A percentile compares a stretch with the other conserved stretches of the same genome.
Evolutionary conservation across 352 stramenopile genomes (phyloP).

Genomic region (Globisporangium recalcitrans): DNA sequence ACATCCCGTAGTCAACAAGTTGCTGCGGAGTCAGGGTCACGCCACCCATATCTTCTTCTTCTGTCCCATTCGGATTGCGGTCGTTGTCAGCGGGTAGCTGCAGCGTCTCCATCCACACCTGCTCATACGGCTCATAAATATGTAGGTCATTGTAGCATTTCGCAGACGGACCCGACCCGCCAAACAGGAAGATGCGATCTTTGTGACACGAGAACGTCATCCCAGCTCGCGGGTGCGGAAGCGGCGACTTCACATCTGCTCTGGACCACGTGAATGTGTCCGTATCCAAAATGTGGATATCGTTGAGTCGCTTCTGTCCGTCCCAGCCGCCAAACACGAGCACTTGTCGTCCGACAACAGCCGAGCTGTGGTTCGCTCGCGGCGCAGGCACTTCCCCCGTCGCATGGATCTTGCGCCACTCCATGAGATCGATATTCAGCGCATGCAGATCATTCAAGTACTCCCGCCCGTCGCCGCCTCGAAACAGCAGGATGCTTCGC

Average conservation of each 20-base stretch:
- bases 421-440: constrained; percentile 84
- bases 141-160: constrained; percentile 97
- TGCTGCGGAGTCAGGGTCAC: constrained; percentile 26
- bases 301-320: constrained; percentile 90
- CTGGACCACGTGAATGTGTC: constrained; percentile 85
- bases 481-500: constrained; percentile 91
- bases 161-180: constrained; percentile 87
- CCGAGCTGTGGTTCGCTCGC: constrained; percentile 93
- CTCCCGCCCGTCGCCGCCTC: constrained; percentile 90
- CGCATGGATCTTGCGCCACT: constrained; percentile 80
- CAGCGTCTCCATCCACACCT: constrained; percentile 20
- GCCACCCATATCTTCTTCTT: constrained; percentile 13
- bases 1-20: constrained; percentile 20
- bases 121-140: constrained; percentile 21
- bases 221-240: constrained; percentile 88
- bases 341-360: constrained; percentile 78
- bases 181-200: constrained; percentile 93
- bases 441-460: constrained; percentile 96
- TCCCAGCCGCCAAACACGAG: constrained; percentile 96
- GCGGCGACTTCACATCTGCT: constrained; percentile 44
- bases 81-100: constrained; percentile 13
- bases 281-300: constrained; percentile 94
- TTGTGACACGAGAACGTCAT: constrained; percentile 95
- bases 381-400: constrained; percentile 77
- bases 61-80: background rate